Percentiles rank a stretch among this genome's conserved stretches.
These are phyloP conservation scores for Aureobasidium sp. DNA, from an alignment of 2,329 filamentous ascomycete species.

Conservation along the genomic window DNA sequence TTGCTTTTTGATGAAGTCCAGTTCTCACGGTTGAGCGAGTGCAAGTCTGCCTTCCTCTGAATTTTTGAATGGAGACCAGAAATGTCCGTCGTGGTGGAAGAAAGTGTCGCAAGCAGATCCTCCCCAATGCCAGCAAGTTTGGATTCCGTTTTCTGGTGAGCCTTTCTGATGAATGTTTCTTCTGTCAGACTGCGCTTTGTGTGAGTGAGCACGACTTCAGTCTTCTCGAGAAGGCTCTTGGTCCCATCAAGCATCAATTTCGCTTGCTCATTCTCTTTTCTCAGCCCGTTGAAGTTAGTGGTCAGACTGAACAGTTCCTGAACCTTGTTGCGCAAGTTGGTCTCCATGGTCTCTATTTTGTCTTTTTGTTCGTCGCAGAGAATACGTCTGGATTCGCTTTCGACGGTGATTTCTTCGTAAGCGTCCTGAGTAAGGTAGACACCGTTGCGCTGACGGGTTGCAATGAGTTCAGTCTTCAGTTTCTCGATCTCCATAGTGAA, in stretches of 20 bases:
- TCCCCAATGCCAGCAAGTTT: constrained; percentile 64
- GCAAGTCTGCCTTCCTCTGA: constrained; percentile 73
- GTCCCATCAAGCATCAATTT: constrained; percentile 66
- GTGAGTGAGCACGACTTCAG: constrained; percentile 70
- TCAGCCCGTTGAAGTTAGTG: constrained; percentile 76
- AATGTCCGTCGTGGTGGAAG: constrained; percentile 70
- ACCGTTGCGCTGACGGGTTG: constrained; percentile 85
- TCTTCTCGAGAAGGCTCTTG: constrained; percentile 73
- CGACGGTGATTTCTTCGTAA: constrained; percentile 83
- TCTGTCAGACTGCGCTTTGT: constrained; percentile 70
- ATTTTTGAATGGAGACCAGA: constrained; percentile 78
- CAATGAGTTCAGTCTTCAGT: constrained; percentile 85
- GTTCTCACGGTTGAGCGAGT: constrained; percentile 64
- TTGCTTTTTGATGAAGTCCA: constrained; percentile 71
- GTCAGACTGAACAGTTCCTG: constrained; percentile 85
- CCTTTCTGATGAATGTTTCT: constrained; percentile 69
- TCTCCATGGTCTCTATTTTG: constrained; percentile 86
- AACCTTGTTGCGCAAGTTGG: constrained; percentile 82
- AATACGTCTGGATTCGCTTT: constrained; percentile 87
- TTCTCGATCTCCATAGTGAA: constrained; percentile 91
- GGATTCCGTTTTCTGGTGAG: constrained; percentile 76
- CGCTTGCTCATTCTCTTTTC: constrained; percentile 79
- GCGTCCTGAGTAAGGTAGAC: constrained; percentile 85
- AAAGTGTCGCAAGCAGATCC: constrained; percentile 68
- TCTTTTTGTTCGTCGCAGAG: constrained; percentile 86